These are phyloP conservation scores for Digitaria exilis DNA, from an alignment of 202 grass and related monocot species.

Conservation along the genomic window DNA sequence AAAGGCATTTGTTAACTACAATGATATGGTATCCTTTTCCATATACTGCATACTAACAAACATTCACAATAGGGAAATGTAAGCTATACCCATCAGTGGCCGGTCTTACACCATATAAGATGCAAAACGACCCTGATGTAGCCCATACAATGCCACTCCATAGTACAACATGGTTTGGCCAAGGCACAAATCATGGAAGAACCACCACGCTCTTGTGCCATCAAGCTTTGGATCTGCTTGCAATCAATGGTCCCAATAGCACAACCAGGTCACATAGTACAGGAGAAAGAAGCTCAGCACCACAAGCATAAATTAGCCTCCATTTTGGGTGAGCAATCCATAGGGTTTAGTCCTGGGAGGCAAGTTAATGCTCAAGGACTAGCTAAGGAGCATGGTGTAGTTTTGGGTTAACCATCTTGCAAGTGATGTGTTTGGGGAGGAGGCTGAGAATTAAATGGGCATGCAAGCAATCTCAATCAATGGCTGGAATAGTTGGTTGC, in stretches of 20 bases:
- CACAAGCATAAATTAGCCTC: constrained; percentile 48
- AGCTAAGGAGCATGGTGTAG: not conserved
- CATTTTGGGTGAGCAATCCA: constrained; percentile 45
- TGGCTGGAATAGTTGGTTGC: constrained; percentile 52
- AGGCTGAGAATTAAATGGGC: constrained; percentile 32
- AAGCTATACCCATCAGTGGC: not conserved
- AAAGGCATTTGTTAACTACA: not conserved
- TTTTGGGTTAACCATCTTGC: constrained; percentile 52
- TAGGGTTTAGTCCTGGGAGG: constrained; percentile 37
- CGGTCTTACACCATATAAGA: not conserved
- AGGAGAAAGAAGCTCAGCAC: not conserved
- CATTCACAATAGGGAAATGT: not conserved
- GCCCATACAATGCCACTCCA: not conserved
- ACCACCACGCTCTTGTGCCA: not conserved
- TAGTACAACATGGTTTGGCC: not conserved
- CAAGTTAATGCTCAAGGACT: constrained; percentile 36
- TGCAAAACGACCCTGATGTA: not conserved
- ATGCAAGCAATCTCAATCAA: constrained; percentile 43
- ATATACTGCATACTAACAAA: not conserved
- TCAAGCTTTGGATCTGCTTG: not conserved
- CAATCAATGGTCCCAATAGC: constrained; percentile 31
- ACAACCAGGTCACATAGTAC: not conserved
- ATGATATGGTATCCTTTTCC: not conserved
- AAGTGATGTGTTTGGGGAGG: constrained; percentile 22
- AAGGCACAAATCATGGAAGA: not conserved